A percentile compares a stretch with the other conserved stretches of the same genome.
These are phyloP conservation scores for Schizosaccharomyces cryophilus DNA, from an alignment of 805 yeast genomes.

Conservation along the genomic window DNA sequence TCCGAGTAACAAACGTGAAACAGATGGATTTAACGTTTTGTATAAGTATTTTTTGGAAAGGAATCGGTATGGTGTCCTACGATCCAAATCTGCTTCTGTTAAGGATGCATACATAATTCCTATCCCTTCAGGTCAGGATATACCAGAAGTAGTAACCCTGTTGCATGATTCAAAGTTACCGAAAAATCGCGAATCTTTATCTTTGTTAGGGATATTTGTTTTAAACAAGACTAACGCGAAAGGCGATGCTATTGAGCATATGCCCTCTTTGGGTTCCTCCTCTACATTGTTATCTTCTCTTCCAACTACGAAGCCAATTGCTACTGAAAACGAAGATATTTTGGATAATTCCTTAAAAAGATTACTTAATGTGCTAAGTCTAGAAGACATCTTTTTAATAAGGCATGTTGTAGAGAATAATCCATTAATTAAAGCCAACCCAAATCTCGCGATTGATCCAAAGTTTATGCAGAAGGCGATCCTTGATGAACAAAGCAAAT, in stretches of 20 bases:
- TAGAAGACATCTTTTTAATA: background rate
- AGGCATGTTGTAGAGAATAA: background rate
- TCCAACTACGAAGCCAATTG: background rate
- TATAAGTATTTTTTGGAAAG: background rate
- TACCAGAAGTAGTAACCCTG: background rate
- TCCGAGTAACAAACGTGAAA: background rate
- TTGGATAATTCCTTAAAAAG: background rate
- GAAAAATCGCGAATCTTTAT: background rate
- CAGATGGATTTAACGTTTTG: background rate
- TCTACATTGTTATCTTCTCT: background rate
- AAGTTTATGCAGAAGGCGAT: background rate
- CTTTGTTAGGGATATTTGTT: background rate
- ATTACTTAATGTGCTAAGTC: background rate
- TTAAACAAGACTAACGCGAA: background rate
- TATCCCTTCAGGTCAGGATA: background rate
- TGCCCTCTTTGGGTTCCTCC: background rate
- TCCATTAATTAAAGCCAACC: background rate
- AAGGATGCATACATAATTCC: conserved; percentile 1
- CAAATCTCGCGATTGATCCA: background rate
- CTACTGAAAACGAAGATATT: background rate
- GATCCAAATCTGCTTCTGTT: background rate
- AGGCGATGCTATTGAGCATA: background rate
- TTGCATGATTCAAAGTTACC: background rate
- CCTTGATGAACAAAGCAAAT: background rate
- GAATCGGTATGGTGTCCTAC: conserved; percentile 1